Evolutionary conservation across 345 rosid species (phyloP).

Genomic region (Draba incana): DNA sequence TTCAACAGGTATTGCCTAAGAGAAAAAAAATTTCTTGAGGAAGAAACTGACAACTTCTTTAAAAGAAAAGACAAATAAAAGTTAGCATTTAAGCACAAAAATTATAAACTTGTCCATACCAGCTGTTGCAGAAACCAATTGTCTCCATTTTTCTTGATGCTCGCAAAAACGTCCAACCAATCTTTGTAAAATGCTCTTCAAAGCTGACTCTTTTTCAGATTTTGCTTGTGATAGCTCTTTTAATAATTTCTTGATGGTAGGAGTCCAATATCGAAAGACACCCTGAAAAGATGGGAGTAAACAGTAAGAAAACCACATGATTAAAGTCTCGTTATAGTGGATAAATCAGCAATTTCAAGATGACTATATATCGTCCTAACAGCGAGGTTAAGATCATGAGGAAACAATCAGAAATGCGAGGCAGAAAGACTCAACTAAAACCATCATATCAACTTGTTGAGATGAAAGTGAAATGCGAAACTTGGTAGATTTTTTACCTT

Average conservation of each 20-base stretch:
- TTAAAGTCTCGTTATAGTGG: constrained; percentile 2
- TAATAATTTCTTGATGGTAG: constrained; percentile 67
- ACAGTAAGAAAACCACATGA: constrained; percentile 15
- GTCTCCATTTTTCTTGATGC: constrained; percentile 82
- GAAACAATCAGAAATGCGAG: not conserved
- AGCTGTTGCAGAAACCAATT: constrained; percentile 71
- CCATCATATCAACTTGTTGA: constrained; percentile 13
- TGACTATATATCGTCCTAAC: constrained; percentile 16
- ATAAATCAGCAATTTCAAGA: constrained; percentile 20
- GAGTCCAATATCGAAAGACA: constrained; percentile 86
- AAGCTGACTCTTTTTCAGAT: constrained; percentile 73
- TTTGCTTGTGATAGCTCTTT: constrained; percentile 78
- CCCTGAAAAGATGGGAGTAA: constrained; percentile 58
- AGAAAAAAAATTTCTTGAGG: constrained; percentile 6
- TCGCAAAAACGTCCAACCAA: constrained; percentile 72
- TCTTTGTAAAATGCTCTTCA: constrained; percentile 81
- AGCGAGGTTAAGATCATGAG: constrained; percentile 10
- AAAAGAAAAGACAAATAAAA: not conserved
- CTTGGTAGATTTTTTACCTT: constrained; percentile 55
- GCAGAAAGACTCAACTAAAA: constrained; percentile 16
- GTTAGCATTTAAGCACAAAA: not conserved
- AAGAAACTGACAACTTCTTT: constrained; percentile 12
- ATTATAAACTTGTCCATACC: constrained; percentile 49
- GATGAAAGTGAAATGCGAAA: constrained; percentile 19
- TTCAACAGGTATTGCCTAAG: constrained; percentile 10